These are phyloP conservation scores for Ustilago bromivora DNA, from an alignment of 1,284 basidiomycete species.

Conservation along the genomic window DNA sequence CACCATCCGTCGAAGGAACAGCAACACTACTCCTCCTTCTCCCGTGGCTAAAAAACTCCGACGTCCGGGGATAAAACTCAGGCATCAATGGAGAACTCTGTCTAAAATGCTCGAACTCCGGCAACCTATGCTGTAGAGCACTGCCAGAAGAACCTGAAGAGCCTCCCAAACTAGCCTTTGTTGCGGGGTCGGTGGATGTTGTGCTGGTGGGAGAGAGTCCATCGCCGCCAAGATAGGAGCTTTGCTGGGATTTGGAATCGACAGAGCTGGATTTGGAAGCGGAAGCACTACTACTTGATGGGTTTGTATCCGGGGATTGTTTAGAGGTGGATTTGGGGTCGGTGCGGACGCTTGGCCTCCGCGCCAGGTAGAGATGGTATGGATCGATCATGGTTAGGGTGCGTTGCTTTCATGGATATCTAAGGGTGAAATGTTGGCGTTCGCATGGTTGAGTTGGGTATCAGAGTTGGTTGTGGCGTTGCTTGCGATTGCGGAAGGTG, in stretches of 20 bases:
- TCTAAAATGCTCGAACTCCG: conserved; percentile 52
- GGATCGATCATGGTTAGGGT: conserved; percentile 43
- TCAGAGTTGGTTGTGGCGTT: neutral
- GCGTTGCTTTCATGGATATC: neutral
- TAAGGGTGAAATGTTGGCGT: neutral
- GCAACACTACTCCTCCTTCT: conserved; percentile 36
- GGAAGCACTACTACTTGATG: neutral
- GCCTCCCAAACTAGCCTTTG: conserved; percentile 23
- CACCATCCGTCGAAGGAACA: conserved; percentile 13
- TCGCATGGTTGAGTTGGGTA: conserved; percentile 10
- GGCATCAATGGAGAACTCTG: conserved; percentile 41
- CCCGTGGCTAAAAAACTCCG: conserved; percentile 50
- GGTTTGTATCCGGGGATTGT: neutral
- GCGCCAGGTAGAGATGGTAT: conserved; percentile 35
- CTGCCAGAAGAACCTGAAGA: conserved; percentile 31
- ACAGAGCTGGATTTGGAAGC: conserved; percentile 33
- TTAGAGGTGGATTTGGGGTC: conserved; percentile 8
- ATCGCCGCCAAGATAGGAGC: conserved; percentile 33
- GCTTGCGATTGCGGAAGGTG: neutral
- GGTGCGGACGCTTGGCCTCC: conserved; percentile 15
- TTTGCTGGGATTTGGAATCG: conserved; percentile 37
- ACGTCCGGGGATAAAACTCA: conserved; percentile 47
- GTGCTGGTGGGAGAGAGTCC: conserved; percentile 36
- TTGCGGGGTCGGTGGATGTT: conserved; percentile 21
- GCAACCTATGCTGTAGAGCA: conserved; percentile 35